Percentiles rank a stretch among this genome's conserved stretches.
Evolutionary conservation across 805 yeast genomes (phyloP).

Genomic region (Suhomyces emberorum): DNA sequence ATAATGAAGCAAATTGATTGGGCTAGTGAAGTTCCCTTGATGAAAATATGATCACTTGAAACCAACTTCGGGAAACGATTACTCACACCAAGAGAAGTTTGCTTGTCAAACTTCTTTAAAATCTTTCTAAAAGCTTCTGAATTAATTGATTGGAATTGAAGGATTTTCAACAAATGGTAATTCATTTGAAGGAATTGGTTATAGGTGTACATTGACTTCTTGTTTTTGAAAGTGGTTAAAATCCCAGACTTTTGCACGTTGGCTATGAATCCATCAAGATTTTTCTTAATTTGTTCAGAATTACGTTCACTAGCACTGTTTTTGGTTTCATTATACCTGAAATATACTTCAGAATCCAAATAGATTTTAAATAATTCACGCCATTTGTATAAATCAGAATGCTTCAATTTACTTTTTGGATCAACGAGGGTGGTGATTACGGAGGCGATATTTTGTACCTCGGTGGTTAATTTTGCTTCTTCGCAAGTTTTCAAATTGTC

Average conservation of each 20-base stretch:
- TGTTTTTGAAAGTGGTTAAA: conserved; percentile 43
- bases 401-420: conserved; percentile 28
- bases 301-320: conserved; percentile 43
- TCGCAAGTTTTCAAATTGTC: conserved; percentile 42
- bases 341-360: conserved; percentile 64
- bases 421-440: conserved; percentile 36
- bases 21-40: conserved; percentile 49
- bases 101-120: conserved; percentile 73
- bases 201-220: conserved; percentile 44
- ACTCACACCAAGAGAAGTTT: conserved; percentile 53
- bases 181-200: conserved; percentile 52
- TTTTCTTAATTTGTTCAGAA: conserved; percentile 43
- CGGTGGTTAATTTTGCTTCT: conserved; percentile 39
- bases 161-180: conserved; percentile 49
- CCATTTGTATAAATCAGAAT: conserved; percentile 64
- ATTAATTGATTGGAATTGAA: conserved; percentile 61
- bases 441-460: conserved; percentile 43
- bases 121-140: conserved; percentile 64
- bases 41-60: conserved; percentile 39
- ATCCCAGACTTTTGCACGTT: conserved; percentile 37
- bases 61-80: conserved; percentile 44
- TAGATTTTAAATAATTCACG: conserved; percentile 63
- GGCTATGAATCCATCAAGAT: conserved; percentile 39
- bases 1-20: conserved; percentile 55
- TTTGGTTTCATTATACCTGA: conserved; percentile 46